These are phyloP conservation scores for Phialophora verrucosa DNA, from an alignment of 2,329 filamentous ascomycete genomes.

Conservation along the genomic window DNA sequence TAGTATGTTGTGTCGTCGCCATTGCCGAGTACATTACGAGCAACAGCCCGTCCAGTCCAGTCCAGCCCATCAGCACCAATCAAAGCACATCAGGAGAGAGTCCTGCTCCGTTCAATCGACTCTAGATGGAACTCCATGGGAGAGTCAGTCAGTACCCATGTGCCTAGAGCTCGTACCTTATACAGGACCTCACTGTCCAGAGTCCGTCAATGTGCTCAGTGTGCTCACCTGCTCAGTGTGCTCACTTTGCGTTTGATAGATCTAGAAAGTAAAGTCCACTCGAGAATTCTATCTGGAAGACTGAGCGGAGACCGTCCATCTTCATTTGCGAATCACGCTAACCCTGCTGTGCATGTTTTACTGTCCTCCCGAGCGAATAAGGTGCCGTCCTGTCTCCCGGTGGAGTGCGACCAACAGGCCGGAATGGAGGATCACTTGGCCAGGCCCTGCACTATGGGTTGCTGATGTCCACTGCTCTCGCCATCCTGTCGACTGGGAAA, in stretches of 20 bases:
- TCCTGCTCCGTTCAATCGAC: too few species aligned
- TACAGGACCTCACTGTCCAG: too few species aligned
- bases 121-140: too few species aligned
- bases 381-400: neutral
- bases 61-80: too few species aligned
- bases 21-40: too few species aligned
- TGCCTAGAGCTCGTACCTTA: too few species aligned
- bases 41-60: too few species aligned
- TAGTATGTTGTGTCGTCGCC: too few species aligned
- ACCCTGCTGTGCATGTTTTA: neutral
- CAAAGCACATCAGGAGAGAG: too few species aligned
- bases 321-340: neutral
- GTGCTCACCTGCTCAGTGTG: too few species aligned
- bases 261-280: neutral
- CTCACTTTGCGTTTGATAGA: neutral
- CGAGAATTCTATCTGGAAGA: neutral
- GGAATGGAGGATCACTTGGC: neutral
- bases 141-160: too few species aligned
- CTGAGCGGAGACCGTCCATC: neutral
- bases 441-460: neutral
- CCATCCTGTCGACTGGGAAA: neutral
- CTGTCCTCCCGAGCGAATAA: neutral
- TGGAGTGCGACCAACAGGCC: neutral
- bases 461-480: neutral
- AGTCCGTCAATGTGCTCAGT: too few species aligned